Evolutionary conservation across 2,329 filamentous ascomycete genomes (phyloP).

Genomic region (Scedosporium aurantiacum): DNA sequence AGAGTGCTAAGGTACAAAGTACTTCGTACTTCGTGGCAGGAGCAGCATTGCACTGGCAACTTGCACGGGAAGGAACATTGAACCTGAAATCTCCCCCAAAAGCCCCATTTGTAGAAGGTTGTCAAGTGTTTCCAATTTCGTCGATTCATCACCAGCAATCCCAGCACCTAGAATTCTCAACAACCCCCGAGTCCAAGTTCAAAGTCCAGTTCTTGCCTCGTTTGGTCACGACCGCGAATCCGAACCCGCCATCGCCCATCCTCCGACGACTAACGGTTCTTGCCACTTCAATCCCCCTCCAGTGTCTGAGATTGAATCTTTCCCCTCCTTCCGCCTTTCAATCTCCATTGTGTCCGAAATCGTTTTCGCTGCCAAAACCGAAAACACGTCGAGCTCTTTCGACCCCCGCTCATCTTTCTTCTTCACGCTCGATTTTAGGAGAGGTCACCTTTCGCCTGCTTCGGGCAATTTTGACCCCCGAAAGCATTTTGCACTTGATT

Average conservation of each 20-base stretch:
- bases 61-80: background rate
- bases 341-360: background rate
- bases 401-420: background rate
- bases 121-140: conserved; percentile 4
- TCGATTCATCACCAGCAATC: conserved; percentile 1
- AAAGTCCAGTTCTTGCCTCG: background rate
- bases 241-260: background rate
- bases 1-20: background rate
- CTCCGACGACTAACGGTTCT: background rate
- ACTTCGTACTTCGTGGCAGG: background rate
- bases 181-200: background rate
- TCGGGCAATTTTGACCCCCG: background rate
- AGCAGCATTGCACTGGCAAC: too few relatives aligned
- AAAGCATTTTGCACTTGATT: background rate
- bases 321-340: background rate
- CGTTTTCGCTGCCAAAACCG: conserved; percentile 7
- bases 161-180: background rate
- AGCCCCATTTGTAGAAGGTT: background rate
- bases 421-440: background rate
- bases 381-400: background rate
- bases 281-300: background rate
- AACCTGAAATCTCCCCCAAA: conserved; percentile 3
- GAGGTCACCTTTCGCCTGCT: background rate
- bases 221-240: background rate
- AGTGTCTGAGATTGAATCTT: background rate